phyloP scores from a whole-genome alignment of 345 rosid genomes.

The Cardamine occulta region DNA sequence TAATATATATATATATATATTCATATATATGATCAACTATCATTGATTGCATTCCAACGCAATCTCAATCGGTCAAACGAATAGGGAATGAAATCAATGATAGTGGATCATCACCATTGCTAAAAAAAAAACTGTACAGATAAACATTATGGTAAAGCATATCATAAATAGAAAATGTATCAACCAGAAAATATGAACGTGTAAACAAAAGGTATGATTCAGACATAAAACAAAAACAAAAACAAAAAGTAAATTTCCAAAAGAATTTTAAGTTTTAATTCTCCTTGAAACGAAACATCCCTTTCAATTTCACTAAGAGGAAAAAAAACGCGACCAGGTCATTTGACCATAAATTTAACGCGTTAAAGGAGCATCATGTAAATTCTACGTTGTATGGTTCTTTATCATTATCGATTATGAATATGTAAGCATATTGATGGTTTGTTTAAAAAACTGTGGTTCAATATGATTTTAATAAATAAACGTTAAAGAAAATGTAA shows the following conservation, averaged over 20 bases:
- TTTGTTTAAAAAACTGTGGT: no score
- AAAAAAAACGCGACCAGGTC: conserved; percentile 3
- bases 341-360: not conserved
- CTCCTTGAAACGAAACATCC: not conserved
- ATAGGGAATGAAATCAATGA: conserved; percentile 22
- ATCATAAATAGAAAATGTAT: conserved; percentile 13
- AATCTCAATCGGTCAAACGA: conserved; percentile 22
- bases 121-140: not conserved
- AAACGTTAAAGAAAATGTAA: not conserved
- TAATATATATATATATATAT: not conserved
- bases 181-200: not conserved
- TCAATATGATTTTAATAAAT: no score
- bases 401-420: not conserved
- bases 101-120: conserved; percentile 33
- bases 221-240: not conserved
- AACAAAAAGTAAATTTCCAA: not conserved
- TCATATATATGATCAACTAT: not conserved
- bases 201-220: not conserved
- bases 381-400: not conserved
- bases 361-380: not conserved
- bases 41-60: not conserved
- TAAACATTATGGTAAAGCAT: not conserved
- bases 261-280: not conserved
- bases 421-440: not conserved
- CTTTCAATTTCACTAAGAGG: not conserved